These are phyloP conservation scores for Teratosphaeria epicoccoides DNA, from an alignment of 2,329 filamentous ascomycete genomes.

Conservation along the genomic window DNA sequence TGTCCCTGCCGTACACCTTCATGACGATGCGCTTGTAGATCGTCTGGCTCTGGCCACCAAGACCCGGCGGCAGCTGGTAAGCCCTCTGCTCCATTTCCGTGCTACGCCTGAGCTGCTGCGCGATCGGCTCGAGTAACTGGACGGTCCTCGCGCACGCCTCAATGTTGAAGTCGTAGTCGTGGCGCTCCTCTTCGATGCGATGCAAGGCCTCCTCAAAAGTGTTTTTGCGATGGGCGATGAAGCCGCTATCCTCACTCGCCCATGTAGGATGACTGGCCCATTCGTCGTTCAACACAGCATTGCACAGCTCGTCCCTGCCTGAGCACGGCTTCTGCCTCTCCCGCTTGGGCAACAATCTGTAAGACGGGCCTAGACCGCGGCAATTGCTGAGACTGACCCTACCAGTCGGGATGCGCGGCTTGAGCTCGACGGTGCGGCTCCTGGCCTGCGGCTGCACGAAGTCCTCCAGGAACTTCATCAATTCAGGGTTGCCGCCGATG, in stretches of 20 bases:
- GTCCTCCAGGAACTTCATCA: slow-evolving; percentile 78
- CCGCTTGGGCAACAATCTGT: slow-evolving; percentile 79
- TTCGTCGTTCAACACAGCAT: slow-evolving; percentile 86
- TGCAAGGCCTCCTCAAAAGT: slow-evolving; percentile 88
- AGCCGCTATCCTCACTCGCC: slow-evolving; percentile 96
- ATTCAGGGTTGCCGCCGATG: slow-evolving; percentile 75
- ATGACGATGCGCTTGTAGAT: slow-evolving; percentile 96
- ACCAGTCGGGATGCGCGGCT: slow-evolving; percentile 62
- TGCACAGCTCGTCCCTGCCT: slow-evolving; percentile 88
- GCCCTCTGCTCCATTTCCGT: slow-evolving; percentile 48
- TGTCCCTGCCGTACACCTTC: slow-evolving; percentile 85
- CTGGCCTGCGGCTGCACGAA: slow-evolving; percentile 71
- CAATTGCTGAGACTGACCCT: slow-evolving; percentile 92
- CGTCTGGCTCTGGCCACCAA: slow-evolving; percentile 87
- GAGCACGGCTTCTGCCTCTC: slow-evolving; percentile 87
- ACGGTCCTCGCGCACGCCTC: slow-evolving; percentile 92
- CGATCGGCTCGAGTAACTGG: slow-evolving; percentile 87
- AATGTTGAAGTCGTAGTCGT: slow-evolving; percentile 98
- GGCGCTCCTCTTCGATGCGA: slow-evolving; percentile 91
- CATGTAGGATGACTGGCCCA: slow-evolving; percentile 98
- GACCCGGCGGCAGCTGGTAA: slow-evolving; percentile 70
- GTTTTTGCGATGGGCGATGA: slow-evolving; percentile 96
- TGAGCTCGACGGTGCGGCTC: slow-evolving; percentile 70
- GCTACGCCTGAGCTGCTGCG: slow-evolving; percentile 79
- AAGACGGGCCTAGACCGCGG: slow-evolving; percentile 88